phyloP scores from a whole-genome alignment of 2,329 filamentous ascomycete species.

The Teratosphaeria destructans region DNA sequence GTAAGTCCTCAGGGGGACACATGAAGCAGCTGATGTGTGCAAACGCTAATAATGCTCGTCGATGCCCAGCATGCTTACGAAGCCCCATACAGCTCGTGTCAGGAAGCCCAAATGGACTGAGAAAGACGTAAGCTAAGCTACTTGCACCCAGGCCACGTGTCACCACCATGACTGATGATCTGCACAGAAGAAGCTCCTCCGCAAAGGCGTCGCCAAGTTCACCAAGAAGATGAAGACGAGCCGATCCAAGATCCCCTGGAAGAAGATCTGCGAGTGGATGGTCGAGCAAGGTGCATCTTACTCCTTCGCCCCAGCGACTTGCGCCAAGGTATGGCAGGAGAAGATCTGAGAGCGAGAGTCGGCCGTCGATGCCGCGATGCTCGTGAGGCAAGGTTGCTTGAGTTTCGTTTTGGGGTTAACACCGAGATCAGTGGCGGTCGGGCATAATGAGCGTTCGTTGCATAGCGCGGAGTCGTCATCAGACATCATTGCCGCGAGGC shows the following conservation, averaged over 20 bases:
- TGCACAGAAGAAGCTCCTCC: slow-evolving; percentile 21
- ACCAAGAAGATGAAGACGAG: neutral
- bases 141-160: neutral
- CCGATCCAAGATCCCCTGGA: slow-evolving; percentile 45
- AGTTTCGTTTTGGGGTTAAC: neutral
- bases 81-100: slow-evolving; percentile 50
- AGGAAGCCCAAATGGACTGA: slow-evolving; percentile 55
- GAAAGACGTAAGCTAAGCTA: slow-evolving; percentile 52
- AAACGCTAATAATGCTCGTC: neutral
- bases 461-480: neutral
- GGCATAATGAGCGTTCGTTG: neutral
- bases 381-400: neutral
- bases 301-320: slow-evolving; percentile 50
- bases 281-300: slow-evolving; percentile 44
- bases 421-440: neutral
- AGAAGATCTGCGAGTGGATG: slow-evolving; percentile 47
- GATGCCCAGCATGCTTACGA: slow-evolving; percentile 44
- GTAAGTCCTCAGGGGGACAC: neutral
- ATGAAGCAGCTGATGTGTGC: neutral
- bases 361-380: neutral
- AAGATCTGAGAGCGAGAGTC: slow-evolving; percentile 12
- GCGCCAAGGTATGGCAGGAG: slow-evolving; percentile 52
- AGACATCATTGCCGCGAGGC: neutral
- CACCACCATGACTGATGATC: slow-evolving; percentile 4
- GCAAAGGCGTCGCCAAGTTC: slow-evolving; percentile 12